These are phyloP conservation scores for Neohortaea acidophila DNA, from an alignment of 495 filamentous ascomycete species.

Conservation along the genomic window DNA sequence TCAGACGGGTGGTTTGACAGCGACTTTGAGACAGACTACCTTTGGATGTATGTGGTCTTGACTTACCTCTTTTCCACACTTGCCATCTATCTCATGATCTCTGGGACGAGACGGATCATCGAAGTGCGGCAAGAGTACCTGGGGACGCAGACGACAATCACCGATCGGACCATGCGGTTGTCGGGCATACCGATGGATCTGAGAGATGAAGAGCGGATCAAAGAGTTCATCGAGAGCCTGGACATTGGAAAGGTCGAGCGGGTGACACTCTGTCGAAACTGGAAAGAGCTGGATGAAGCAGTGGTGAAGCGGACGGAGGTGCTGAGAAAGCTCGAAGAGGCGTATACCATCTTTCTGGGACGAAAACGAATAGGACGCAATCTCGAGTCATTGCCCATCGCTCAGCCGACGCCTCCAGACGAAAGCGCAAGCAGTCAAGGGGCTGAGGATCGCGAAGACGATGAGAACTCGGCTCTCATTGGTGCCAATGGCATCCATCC, in stretches of 20 bases:
- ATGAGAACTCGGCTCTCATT: conserved; percentile 40
- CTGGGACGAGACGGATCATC: conserved; percentile 70
- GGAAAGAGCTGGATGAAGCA: conserved; percentile 65
- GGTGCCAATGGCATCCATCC: conserved; percentile 26
- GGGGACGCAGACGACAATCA: conserved; percentile 81
- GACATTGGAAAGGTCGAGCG: conserved; percentile 87
- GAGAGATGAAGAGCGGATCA: conserved; percentile 67
- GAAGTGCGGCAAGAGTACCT: conserved; percentile 78
- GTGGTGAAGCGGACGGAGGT: conserved; percentile 50
- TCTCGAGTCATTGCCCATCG: conserved; percentile 36
- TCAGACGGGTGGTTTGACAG: conserved; percentile 8
- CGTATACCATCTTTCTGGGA: conserved; percentile 60
- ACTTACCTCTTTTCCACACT: conserved; percentile 78
- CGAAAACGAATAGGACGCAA: conserved; percentile 34
- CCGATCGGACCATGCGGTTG: conserved; percentile 81
- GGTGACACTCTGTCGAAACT: conserved; percentile 75
- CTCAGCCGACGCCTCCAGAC: conserved; percentile 33
- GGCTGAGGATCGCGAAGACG: conserved; percentile 27
- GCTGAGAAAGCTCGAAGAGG: conserved; percentile 64
- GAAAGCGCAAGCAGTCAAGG: conserved; percentile 23
- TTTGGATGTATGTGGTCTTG: conserved; percentile 91
- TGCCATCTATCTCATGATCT: conserved; percentile 66
- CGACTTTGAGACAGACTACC: conserved; percentile 36
- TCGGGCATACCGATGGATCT: conserved; percentile 76
- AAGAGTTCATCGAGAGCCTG: conserved; percentile 71